These are phyloP conservation scores for Coccomyxa sp. DNA, from an alignment of 139 green algal species.

Conservation along the genomic window DNA sequence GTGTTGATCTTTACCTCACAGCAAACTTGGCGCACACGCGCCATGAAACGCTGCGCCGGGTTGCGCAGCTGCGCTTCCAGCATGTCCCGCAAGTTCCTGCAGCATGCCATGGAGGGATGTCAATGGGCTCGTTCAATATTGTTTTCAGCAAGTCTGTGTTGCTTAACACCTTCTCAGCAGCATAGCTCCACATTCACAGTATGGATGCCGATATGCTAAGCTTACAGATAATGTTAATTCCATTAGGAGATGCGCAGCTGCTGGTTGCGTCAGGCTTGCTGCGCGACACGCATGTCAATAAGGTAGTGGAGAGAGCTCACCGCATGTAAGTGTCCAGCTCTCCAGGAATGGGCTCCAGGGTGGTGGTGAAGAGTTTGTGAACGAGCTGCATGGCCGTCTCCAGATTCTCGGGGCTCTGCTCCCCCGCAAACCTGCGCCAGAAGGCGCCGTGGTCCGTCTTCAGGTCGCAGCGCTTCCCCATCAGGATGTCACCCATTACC, in stretches of 20 bases:
- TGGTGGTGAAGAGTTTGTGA: slow-evolving; percentile 46
- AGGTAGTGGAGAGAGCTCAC: not conserved
- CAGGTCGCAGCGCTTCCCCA: slow-evolving; percentile 40
- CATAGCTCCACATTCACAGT: not conserved
- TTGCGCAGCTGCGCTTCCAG: not conserved
- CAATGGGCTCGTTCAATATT: not conserved
- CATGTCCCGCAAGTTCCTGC: not conserved
- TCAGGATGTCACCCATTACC: slow-evolving; percentile 62
- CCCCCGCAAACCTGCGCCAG: slow-evolving; percentile 56
- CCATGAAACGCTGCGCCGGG: not conserved
- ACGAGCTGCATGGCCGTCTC: slow-evolving; percentile 76
- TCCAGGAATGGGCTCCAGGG: slow-evolving; percentile 25
- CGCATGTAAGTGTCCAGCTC: slow-evolving; percentile 33
- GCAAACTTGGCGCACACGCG: not conserved
- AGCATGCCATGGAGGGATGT: not conserved
- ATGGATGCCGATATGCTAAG: not conserved
- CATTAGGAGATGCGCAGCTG: too few species aligned
- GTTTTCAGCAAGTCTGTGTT: not conserved
- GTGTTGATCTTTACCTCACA: too few species aligned
- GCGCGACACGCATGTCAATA: not conserved
- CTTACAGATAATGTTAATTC: too few species aligned
- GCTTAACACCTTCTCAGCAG: not conserved
- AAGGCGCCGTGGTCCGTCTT: slow-evolving; percentile 49
- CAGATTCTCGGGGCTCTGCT: slow-evolving; percentile 63
- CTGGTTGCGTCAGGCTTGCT: too few species aligned